A percentile compares a stretch with the other conserved stretches of the same genome.
Conservation (phyloP, 1,139 yeast species). For the Scheffersomyces cryptocercus region DNA sequence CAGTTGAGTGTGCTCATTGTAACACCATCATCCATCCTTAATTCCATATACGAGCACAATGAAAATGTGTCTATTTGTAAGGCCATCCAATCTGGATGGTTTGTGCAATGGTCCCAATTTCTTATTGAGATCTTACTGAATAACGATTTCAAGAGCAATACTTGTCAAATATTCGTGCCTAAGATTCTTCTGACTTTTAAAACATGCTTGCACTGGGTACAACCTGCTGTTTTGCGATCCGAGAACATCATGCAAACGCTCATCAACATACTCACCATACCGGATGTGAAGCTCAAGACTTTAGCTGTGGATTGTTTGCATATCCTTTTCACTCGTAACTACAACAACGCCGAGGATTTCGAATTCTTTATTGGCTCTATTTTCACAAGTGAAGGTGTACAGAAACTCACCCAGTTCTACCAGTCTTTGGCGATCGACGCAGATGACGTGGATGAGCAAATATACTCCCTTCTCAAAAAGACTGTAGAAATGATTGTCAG, state of each 20-base stretch:
- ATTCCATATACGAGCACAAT: constrained; percentile 70
- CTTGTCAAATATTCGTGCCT: constrained; percentile 53
- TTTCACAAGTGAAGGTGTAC: constrained; percentile 70
- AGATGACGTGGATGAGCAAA: constrained; percentile 74
- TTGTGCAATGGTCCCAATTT: constrained; percentile 69
- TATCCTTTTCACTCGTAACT: constrained; percentile 81
- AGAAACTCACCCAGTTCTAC: constrained; percentile 65
- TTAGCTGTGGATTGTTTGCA: constrained; percentile 91
- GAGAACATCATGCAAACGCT: constrained; percentile 71
- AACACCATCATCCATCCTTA: constrained; percentile 67
- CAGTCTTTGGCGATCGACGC: constrained; percentile 64
- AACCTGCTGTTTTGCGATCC: constrained; percentile 68
- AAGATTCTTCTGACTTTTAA: constrained; percentile 81
- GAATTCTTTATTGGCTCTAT: constrained; percentile 78
- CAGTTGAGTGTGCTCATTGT: constrained; percentile 84
- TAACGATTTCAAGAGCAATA: constrained; percentile 35
- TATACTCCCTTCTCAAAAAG: constrained; percentile 80
- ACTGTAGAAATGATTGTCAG: constrained; percentile 93
- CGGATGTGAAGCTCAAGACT: constrained; percentile 69
- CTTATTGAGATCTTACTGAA: constrained; percentile 53
- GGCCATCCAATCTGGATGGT: constrained; percentile 83
- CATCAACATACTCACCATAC: constrained; percentile 56
- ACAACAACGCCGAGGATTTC: constrained; percentile 69
- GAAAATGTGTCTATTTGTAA: constrained; percentile 62
- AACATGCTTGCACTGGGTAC: constrained; percentile 89